These are phyloP conservation scores for Leptographium radiaticola DNA, from an alignment of 2,329 filamentous ascomycete genomes.

Conservation along the genomic window DNA sequence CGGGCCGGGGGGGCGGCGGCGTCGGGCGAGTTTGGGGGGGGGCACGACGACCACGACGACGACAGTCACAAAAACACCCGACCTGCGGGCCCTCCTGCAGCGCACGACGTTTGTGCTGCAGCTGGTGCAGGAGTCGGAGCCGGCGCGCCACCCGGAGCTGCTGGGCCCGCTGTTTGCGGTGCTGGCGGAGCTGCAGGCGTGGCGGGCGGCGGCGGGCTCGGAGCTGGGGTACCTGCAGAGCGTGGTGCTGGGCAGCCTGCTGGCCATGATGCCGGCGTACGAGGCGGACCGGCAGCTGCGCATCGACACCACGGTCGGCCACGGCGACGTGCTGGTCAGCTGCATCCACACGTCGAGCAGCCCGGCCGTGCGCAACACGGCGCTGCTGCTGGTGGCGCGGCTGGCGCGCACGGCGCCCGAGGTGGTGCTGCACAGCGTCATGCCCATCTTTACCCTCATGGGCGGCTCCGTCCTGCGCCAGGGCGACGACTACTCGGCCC, in stretches of 20 bases:
- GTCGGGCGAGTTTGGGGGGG: slow-evolving; percentile 62
- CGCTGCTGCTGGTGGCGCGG: slow-evolving; percentile 74
- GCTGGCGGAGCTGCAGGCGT: slow-evolving; percentile 76
- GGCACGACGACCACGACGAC: slow-evolving; percentile 10
- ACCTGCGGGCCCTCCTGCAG: slow-evolving; percentile 54
- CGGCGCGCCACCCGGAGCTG: slow-evolving; percentile 62
- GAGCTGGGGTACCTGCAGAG: slow-evolving; percentile 86
- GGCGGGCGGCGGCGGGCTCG: slow-evolving; percentile 67
- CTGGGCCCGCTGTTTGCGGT: slow-evolving; percentile 70
- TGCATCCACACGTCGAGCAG: slow-evolving; percentile 86
- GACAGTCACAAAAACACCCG: slow-evolving; percentile 33
- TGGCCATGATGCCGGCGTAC: slow-evolving; percentile 71
- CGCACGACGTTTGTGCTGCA: slow-evolving; percentile 81
- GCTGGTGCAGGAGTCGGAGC: slow-evolving; percentile 68
- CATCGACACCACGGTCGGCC: slow-evolving; percentile 67
- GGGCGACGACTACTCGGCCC: slow-evolving; percentile 91
- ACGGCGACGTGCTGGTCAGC: slow-evolving; percentile 83
- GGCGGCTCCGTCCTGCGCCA: slow-evolving; percentile 81
- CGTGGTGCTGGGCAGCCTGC: slow-evolving; percentile 66
- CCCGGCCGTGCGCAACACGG: slow-evolving; percentile 86
- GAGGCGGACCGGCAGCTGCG: slow-evolving; percentile 46
- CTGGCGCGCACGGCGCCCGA: slow-evolving; percentile 82
- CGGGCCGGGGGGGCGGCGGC: slow-evolving; percentile 62
- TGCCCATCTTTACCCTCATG: slow-evolving; percentile 99
- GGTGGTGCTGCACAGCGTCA: slow-evolving; percentile 87